These are phyloP conservation scores for Ophiorrhiza pumila DNA, from an alignment of 257 asterid genomes.

Conservation along the genomic window DNA sequence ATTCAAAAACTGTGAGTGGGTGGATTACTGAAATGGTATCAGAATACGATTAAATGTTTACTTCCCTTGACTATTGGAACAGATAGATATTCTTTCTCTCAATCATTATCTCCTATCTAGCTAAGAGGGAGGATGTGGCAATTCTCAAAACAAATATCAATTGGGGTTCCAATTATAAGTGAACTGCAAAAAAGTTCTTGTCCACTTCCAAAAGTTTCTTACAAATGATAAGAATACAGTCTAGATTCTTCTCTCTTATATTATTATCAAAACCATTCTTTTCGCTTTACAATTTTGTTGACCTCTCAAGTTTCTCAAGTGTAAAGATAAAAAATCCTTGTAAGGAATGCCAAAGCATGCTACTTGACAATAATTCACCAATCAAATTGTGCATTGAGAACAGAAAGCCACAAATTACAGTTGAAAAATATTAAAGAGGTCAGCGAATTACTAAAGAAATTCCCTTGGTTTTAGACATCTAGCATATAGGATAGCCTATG, in stretches of 20 bases:
- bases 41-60: conserved; percentile 17
- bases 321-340: background rate
- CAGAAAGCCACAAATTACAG: background rate
- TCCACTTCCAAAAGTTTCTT: conserved; percentile 20
- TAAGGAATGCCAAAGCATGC: background rate
- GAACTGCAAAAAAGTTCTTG: conserved; percentile 22
- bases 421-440: background rate
- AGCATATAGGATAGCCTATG: background rate
- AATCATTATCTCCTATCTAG: conserved; percentile 21
- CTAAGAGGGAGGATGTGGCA: conserved; percentile 22
- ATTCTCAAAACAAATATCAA: conserved; percentile 1
- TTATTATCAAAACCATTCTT: background rate
- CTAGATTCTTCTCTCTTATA: conserved; percentile 5
- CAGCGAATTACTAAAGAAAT: background rate
- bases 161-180: conserved; percentile 23
- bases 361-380: background rate
- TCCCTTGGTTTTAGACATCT: background rate
- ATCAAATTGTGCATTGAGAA: background rate
- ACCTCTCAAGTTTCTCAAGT: background rate
- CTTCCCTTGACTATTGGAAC: conserved; percentile 17
- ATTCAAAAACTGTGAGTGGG: conserved; percentile 7
- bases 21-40: conserved; percentile 15
- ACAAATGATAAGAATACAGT: conserved; percentile 4
- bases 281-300: background rate
- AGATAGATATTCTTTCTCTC: conserved; percentile 15